Evolutionary conservation across 805 yeast species (phyloP), one percentile per base, ranked within the genome.

Genomic region (Kodamaea nitidulidarum): DNA sequence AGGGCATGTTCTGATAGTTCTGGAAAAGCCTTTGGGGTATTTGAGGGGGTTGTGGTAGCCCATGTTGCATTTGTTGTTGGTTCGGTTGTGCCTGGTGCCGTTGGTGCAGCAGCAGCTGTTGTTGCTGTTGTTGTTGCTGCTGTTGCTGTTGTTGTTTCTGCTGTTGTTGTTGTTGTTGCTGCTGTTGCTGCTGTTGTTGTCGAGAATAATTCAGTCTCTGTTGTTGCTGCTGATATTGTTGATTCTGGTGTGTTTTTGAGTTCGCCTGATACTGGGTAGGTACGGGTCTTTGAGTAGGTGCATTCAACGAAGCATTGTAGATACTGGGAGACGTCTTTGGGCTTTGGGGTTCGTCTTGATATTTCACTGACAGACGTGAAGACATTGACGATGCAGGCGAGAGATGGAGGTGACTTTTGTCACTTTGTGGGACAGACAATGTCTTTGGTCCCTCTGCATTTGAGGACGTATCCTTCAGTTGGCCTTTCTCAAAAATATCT

Each of bases 311-410:
- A 5, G 46, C 42, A 25, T 44, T 38, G 33, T 27, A 45, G 8
- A 42, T 32, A 17, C 46, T 44, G 0, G 70, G 71, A 2, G 69
- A 63, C 2, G 70, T 59, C 29, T 58, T 65, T 0, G 73, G 73
- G 4, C 70, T 63, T 34, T 63, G 69, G 1, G 69, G 63, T 39
- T 64, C 63, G 14, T 66, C 71, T 10, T 50, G 43, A 14, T 50
- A 49, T 36, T 56, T 58, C 4, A 42, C 47, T 2, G 67, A 60
- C 11, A 60, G 46, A 31, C 54, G 56, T 6, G 67, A 60, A 2
- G 69, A 61, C 43, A 61, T 43, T 0, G 70, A 63, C 4, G 70
- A 61, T 1, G 66, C 55, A 1, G 70, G 68, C 4, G 69, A 62
- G 8, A 62, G 60, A 21, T 46, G 42, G 20, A 44, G 42, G 27